Base-by-base conservation (phyloP, 2,329 filamentous ascomycete species). In the Neonectria faginata region DNA sequence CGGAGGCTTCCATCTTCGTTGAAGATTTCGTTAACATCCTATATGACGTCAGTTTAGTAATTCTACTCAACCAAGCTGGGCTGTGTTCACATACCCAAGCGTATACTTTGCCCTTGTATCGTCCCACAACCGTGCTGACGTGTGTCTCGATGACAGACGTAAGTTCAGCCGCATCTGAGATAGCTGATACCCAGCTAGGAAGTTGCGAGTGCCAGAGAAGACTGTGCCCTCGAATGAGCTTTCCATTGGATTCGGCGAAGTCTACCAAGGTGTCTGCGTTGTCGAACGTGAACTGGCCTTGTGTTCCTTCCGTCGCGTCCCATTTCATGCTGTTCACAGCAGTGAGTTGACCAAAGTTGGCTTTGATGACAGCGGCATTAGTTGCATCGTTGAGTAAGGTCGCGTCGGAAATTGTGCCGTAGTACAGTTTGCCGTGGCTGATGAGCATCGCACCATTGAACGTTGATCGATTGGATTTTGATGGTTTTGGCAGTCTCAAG, bases 261-360 rank as follows among this genome's bases (percentile, higher is more conserved):
- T 87, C 77, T 64, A 90, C 86, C 9, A 90, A 81, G 73, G 83
- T 82, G 75, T 91, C 89, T 12, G 86, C 83, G n/a, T 77, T 78
- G 86, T 74, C 75, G 70, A 88, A 89, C 67, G 79, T 87, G 82
- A 88, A 92, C 2, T 69, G 73, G 64, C 83, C 83, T 64, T 81
- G 79, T 18, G 9, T 60, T n/a, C 42, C 29, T 76, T 90, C 80
- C 18, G 82, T 82, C 36, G 84, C 79, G 69, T 90, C 87, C 89
- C 89, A 92, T 79, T 92, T 91, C 85, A 91, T 89, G 74, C 83
- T 87, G 82, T 92, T 91, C 81, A 92, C 90, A 1, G 86, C 84
- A 0, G 89, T 91, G 22, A 92, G 80, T 75, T 88, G 85, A 20
- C 89, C 88, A 66, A 91, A 91, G 16, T 90, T 80, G 66, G 84